These are phyloP conservation scores for Talaromyces sp. DNA, from an alignment of 2,329 filamentous ascomycete species.

Conservation along the genomic window DNA sequence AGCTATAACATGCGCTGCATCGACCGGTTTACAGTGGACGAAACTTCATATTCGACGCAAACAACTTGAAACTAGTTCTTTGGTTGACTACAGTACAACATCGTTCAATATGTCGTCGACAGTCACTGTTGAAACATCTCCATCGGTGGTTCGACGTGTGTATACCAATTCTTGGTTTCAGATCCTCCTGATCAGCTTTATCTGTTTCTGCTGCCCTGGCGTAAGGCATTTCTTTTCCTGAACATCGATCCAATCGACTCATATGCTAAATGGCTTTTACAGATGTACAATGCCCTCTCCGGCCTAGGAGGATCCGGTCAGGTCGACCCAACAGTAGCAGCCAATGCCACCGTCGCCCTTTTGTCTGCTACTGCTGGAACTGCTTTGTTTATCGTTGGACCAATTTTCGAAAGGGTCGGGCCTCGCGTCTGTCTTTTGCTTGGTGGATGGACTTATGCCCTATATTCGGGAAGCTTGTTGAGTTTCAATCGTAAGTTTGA, in stretches of 20 bases:
- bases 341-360: conserved; percentile 47
- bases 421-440: conserved; percentile 43
- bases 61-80: neutral
- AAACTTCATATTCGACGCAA: neutral
- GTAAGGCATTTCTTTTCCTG: conserved; percentile 28
- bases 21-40: neutral
- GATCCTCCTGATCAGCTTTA: conserved; percentile 48
- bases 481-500: conserved; percentile 38
- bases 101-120: conserved; percentile 20
- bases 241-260: neutral
- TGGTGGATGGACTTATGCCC: conserved; percentile 47
- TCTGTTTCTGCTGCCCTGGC: conserved; percentile 49
- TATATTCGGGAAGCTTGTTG: conserved; percentile 47
- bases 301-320: conserved; percentile 48
- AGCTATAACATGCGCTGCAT: conserved; percentile 9
- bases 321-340: conserved; percentile 45
- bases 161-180: conserved; percentile 49
- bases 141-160: conserved; percentile 24
- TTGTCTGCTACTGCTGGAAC: conserved; percentile 43
- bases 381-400: conserved; percentile 45
- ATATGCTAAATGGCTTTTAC: neutral
- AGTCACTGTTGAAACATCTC: conserved; percentile 16
- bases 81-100: conserved; percentile 4
- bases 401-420: conserved; percentile 44
- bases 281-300: conserved; percentile 50